Conservation (phyloP, 345 rosid species). For the Moricandia moricandioides region DNA sequence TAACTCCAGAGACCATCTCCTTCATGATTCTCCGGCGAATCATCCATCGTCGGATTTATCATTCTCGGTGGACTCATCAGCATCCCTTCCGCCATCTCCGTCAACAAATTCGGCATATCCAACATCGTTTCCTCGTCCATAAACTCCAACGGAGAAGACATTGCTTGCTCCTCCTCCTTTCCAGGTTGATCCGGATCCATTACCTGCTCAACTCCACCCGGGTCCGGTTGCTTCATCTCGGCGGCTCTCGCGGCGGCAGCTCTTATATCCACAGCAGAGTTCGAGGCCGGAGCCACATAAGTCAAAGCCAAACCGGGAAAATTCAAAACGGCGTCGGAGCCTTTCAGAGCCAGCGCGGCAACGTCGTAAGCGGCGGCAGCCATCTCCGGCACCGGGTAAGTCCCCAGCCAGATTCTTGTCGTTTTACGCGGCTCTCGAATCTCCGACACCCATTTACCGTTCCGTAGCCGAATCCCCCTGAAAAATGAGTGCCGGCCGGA, state of each 20-base stretch:
- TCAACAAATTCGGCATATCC: constrained; percentile 59
- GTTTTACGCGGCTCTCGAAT: constrained; percentile 74
- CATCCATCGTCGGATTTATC: constrained; percentile 45
- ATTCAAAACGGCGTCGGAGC: constrained; percentile 51
- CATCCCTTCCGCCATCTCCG: constrained; percentile 79
- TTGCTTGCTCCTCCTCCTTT: constrained; percentile 23
- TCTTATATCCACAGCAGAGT: constrained; percentile 51
- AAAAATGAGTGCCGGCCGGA: constrained; percentile 45
- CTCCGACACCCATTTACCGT: constrained; percentile 83
- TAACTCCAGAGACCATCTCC: constrained; percentile 64
- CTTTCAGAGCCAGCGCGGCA: constrained; percentile 73
- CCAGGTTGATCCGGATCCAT: constrained; percentile 29
- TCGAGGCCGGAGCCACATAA: constrained; percentile 50
- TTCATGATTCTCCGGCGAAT: constrained; percentile 53
- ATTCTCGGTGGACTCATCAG: constrained; percentile 74
- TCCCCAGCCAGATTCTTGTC: constrained; percentile 70
- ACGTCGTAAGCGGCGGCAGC: constrained; percentile 80
- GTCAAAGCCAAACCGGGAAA: constrained; percentile 50
- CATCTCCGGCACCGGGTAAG: constrained; percentile 71
- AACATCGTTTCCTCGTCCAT: constrained; percentile 57
- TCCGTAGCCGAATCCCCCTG: constrained; percentile 62
- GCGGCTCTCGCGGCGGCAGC: constrained; percentile 65
- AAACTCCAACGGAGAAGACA: constrained; percentile 33
- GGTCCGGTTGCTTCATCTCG: constrained; percentile 31
- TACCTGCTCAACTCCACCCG: background rate